Evolutionary conservation across 176 grass and related monocot species (phyloP), one percentile per base, ranked within the genome.

Genomic region (Carex parvula): DNA sequence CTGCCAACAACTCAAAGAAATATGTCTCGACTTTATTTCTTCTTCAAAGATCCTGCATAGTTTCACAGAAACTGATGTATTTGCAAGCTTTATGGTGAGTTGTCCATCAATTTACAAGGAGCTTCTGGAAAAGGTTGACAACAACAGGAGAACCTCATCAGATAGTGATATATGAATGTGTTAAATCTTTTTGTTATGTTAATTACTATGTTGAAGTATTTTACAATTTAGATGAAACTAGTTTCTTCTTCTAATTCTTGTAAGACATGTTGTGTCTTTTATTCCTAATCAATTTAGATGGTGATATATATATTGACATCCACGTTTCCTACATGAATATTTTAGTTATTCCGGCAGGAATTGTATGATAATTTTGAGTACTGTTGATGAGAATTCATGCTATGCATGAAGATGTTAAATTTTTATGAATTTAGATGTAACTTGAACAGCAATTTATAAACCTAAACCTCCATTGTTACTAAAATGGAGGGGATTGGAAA

Each of bases 1-100:
- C 9, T 84, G 87, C 63, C 66, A n/a, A 16, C 56, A 83, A 46
- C 90, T 86, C 16, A 86, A 87, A 80, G 60, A 82, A 46, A 55
- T 63, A 9, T 89, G 84, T 68, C 81, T 91, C 4, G 10, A 61
- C 33, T 89, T 86, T 11, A 32, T 89, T 12, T 64, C 42, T 11
- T 59, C 52, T 39, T 65, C 87, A 8, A 65, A 69, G 11, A 89
- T 79, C 17, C 46, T 91, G 58, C 70, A 52, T 30, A 52, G 46
- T 48, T 48, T 53, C 11, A 74, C 54, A 60, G 55, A 66, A 13
- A 81, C 33, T 1, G 64, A 81, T 0, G 76, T 57, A 12, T 89
- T 89, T 57, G 29, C 33, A 14, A 55, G 84, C 63, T 79, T 88
- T 2, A 22, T 22, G 22, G 33, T 0, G 20, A 79, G 81, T 48